Evolutionary conservation across 495 filamentous ascomycete species (phyloP), one percentile per base, ranked within the genome.

Genomic region (Penicillium dipodomyicola): DNA sequence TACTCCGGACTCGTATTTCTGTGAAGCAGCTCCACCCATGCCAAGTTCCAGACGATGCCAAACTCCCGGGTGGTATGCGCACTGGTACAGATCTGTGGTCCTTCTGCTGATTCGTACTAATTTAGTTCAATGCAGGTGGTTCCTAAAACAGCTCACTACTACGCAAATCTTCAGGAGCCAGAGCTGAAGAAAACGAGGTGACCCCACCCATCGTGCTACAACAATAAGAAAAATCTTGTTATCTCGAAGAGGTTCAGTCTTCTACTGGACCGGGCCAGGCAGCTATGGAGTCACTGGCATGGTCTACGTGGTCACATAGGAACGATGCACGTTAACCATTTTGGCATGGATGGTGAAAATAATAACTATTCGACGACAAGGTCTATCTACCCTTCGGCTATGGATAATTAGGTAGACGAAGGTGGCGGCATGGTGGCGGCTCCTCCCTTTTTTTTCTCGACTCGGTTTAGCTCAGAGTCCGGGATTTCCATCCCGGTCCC

Each of bases 271-370:
- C 22, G 40, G 40, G 40, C n/a, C 10, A 4, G 35, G 12, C 35
- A 42, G 7, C 6, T 17, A 42, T 42, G 40, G 40, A 5, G 22
- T 22, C 7, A 22, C 40, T 42, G 19, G 17, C 40, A 42, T 8
- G 40, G 40, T 20, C 17, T 42, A 42, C 19, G 40, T 42, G 40
- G 40, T 42, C 40, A 42, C 19, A 42, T 42, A 42, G 40, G 40
- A 22, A 42, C 40, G 40, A 22, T 42, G 40, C 40, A 42, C 40
- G 9, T 20, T 20, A 5, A 42, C 22, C 40, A 7, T 42, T 42
- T 22, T 17, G 22, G 40, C 40, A 42, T 42, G 40, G 39, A 17
- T 40, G 39, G 40, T 22, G 19, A 22, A 22, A 42, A 22, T 17
- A 42, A 42, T 42, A 19, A 42, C 40, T 6, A 11, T 42, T 42